Evolutionary conservation across 352 stramenopile genomes (phyloP).

Genomic region (Globisporangium cederbergense): DNA sequence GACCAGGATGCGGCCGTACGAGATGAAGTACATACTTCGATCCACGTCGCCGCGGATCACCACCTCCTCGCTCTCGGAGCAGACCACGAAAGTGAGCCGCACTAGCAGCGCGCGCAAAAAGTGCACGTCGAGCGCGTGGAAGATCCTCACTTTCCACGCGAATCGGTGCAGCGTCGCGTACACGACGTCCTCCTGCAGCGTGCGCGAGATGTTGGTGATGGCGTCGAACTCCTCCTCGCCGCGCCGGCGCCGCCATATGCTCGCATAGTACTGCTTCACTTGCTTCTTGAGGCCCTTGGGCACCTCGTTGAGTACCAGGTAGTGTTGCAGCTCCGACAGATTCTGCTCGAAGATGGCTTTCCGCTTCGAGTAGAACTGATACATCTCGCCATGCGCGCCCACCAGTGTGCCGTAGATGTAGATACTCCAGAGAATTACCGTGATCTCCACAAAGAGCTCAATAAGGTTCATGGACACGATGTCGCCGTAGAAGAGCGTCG

Average conservation of each 20-base stretch:
- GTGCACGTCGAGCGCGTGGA: constrained; percentile 48
- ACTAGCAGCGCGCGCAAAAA: constrained; percentile 60
- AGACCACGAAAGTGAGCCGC: constrained; percentile 58
- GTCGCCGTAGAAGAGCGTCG: constrained; percentile 68
- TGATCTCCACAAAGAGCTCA: constrained; percentile 56
- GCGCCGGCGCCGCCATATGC: constrained; percentile 49
- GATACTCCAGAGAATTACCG: constrained; percentile 55
- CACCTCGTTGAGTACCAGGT: constrained; percentile 64
- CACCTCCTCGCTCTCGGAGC: constrained; percentile 60
- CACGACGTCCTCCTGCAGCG: constrained; percentile 60
- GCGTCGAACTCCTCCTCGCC: constrained; percentile 55
- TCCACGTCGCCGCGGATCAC: constrained; percentile 74
- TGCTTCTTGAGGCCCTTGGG: constrained; percentile 64
- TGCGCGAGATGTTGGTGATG: constrained; percentile 41
- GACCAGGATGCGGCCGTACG: constrained; percentile 50
- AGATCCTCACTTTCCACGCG: constrained; percentile 43
- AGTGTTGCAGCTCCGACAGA: constrained; percentile 62
- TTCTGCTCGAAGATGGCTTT: constrained; percentile 66
- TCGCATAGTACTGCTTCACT: constrained; percentile 68
- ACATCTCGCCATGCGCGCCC: constrained; percentile 47
- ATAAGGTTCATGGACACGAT: constrained; percentile 65
- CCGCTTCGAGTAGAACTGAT: constrained; percentile 38
- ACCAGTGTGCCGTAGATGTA: constrained; percentile 74
- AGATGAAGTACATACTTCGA: constrained; percentile 79
- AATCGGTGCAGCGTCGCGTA: constrained; percentile 48